Percentiles rank a stretch among this genome's conserved stretches.
Evolutionary conservation across 2,329 filamentous ascomycete genomes (phyloP).

Genomic region (Beauveria scarabaeidicola): DNA sequence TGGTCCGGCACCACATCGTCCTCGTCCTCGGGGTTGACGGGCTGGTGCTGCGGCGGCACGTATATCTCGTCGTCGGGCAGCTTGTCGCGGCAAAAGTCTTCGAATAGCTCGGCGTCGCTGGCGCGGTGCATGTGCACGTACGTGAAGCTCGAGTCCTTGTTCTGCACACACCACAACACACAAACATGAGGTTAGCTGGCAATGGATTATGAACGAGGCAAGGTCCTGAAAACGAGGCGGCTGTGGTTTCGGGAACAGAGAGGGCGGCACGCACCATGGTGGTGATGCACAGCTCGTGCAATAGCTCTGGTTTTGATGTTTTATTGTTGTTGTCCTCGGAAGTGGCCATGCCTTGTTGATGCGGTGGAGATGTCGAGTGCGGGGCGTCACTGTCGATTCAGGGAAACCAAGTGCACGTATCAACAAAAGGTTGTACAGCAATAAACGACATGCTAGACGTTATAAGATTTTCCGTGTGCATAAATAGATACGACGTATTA

Average conservation of each 20-base stretch:
- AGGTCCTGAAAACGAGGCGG: too few species aligned
- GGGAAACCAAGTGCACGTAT: too few species aligned
- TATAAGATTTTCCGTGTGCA: too few species aligned
- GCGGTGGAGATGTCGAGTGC: not conserved
- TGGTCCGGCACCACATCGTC: constrained; percentile 84
- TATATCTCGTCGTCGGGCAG: constrained; percentile 73
- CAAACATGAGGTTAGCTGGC: too few species aligned
- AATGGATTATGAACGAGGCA: too few species aligned
- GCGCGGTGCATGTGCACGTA: constrained; percentile 67
- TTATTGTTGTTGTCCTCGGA: not conserved
- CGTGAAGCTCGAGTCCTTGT: constrained; percentile 68
- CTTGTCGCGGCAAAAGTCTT: constrained; percentile 64
- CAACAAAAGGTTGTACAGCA: too few species aligned
- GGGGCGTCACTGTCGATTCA: not conserved
- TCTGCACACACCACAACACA: too few species aligned
- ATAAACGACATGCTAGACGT: too few species aligned
- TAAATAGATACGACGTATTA: too few species aligned
- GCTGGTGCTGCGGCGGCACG: constrained; percentile 71
- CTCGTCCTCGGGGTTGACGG: constrained; percentile 79
- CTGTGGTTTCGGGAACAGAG: too few species aligned
- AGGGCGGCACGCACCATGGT: not conserved
- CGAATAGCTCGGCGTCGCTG: constrained; percentile 69
- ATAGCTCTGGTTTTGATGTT: not conserved
- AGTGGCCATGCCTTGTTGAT: not conserved
- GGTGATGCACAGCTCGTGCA: not conserved